Evolutionary conservation across 805 yeast genomes (phyloP).

Genomic region (Ogataea henricii): DNA sequence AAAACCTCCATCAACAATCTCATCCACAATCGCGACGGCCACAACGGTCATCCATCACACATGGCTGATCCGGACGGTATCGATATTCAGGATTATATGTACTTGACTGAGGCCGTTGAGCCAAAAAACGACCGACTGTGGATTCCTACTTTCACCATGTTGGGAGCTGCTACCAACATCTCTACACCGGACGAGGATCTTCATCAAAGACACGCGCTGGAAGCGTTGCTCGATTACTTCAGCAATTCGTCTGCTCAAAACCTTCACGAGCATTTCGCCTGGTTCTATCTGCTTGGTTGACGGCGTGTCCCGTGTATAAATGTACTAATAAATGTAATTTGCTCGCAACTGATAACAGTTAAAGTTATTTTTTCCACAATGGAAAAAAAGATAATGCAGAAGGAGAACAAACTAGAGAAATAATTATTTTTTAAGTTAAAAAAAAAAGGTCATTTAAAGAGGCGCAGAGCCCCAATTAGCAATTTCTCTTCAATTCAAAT

Average conservation of each 20-base stretch:
- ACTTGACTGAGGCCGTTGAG: neutral
- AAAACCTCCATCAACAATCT: constrained; percentile 17
- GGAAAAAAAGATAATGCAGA: too few relatives aligned
- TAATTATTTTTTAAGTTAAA: too few relatives aligned
- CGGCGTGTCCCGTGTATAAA: neutral
- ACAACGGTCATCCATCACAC: neutral
- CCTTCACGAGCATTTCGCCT: neutral
- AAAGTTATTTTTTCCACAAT: too few relatives aligned
- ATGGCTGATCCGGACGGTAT: neutral
- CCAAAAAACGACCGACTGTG: neutral
- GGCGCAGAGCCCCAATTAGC: constrained; percentile 2
- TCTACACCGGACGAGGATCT: neutral
- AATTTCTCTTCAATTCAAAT: neutral
- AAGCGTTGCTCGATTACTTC: constrained; percentile 1
- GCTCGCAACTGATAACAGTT: neutral
- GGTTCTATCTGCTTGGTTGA: constrained; percentile 2
- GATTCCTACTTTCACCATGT: neutral
- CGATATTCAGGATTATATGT: constrained; percentile 10
- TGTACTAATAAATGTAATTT: neutral
- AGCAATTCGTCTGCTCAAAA: neutral
- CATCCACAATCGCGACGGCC: constrained; percentile 9
- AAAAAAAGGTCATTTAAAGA: constrained; percentile 1
- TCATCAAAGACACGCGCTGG: constrained; percentile 1
- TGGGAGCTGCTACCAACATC: neutral
- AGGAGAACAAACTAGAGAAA: too few relatives aligned